Evolutionary conservation across 257 asterid species (phyloP).

Genomic region (Solanum lycopersicoides): DNA sequence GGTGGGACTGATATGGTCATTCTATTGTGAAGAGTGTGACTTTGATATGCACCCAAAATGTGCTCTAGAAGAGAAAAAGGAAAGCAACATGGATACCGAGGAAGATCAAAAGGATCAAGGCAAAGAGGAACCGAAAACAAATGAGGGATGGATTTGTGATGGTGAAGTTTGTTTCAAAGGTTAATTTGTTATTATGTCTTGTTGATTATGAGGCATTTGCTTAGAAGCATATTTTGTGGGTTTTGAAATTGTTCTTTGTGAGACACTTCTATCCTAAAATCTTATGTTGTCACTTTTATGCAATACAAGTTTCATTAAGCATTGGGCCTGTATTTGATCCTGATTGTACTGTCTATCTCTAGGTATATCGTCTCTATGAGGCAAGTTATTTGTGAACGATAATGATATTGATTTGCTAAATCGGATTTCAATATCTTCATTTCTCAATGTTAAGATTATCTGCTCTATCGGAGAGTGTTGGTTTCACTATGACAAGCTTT

Average conservation of each 20-base stretch:
- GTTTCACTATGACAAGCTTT: neutral
- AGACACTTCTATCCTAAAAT: neutral
- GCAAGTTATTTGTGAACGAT: neutral
- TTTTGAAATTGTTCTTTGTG: neutral
- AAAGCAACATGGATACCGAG: neutral
- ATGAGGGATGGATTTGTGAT: conserved; percentile 47
- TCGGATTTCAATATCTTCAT: neutral
- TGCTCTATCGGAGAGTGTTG: neutral
- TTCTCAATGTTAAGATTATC: neutral
- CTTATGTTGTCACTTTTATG: neutral
- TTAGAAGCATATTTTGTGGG: neutral
- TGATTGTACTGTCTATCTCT: neutral
- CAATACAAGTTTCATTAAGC: neutral
- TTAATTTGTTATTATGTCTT: neutral
- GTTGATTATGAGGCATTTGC: neutral
- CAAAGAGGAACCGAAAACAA: conserved; percentile 3
- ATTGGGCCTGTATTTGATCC: neutral
- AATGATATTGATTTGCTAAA: neutral
- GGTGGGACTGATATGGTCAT: conserved; percentile 56
- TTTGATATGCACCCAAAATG: conserved; percentile 77
- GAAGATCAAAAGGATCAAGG: neutral
- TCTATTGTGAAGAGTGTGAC: conserved; percentile 55
- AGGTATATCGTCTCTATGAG: neutral
- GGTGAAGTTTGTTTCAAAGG: conserved; percentile 40
- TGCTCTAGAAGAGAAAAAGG: conserved; percentile 29